Base-by-base conservation (phyloP, 352 stramenopile genomes). In the Lagenidium sp. region DNA sequence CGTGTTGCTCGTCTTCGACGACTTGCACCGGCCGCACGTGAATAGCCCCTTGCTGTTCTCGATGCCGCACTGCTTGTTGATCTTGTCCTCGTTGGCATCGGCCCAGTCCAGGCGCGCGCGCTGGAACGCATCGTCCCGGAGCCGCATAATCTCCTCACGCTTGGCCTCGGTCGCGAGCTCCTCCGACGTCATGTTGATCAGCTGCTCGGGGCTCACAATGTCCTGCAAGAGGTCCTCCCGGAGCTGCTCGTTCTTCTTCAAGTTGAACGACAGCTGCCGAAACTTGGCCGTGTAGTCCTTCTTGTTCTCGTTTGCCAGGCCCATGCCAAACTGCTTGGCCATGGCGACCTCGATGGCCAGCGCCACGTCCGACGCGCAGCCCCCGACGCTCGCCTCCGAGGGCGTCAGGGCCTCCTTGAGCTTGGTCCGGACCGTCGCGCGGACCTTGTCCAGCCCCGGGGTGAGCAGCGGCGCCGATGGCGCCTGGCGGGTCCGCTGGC, bases 1-100 rank as follows among this genome's bases (percentile, higher is more conserved):
- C 53, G 88, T 97, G 72, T 96, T 97, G 48, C 85, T 97, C 23
- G 92, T 98, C 61, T 98, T 97, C 41, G 78, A 85, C 30, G 81
- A 96, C 59, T 98, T 97, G 70, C 95, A 98, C 51, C 88, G 73
- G 45, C 87, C 84, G 61, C 94, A 98, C 49, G 80, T 89, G 53
- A 93, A 94, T 29, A 94, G 59, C 10, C 79, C 79, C 56, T 86
- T 86, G 39, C 65, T 69, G 47, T 85, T 60, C 48, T 77, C 65
- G 26, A 91, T 82, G 24, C 85, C 85, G 26, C 75, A 92, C 60
- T 92, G 77, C 50, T 95, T 91, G 57, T 96, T 90, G 57, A 96
- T 95, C 50, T 87, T 92, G 36, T 95, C 85, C 24, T 91, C 68
- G 62, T 96, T 96, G 34, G 83, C 85, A 37, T 94, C 79, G 2